Evolutionary conservation across 352 stramenopile species (phyloP).

Genomic region (Globisporangium parvum): DNA sequence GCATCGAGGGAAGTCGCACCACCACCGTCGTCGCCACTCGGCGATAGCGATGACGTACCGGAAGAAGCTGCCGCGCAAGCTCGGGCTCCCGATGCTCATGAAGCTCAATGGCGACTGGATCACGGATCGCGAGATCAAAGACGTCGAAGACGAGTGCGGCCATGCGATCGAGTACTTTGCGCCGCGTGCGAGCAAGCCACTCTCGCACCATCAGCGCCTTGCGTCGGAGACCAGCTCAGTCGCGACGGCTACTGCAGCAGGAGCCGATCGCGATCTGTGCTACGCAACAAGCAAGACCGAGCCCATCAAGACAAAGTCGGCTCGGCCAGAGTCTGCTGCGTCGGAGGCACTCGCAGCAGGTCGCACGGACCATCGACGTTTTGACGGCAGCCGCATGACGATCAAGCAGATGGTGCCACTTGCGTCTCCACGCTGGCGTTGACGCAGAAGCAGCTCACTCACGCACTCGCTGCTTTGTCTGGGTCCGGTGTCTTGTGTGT

Average conservation of each 20-base stretch:
- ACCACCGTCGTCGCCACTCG: background rate
- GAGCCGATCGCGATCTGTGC: background rate
- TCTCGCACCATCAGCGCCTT: background rate
- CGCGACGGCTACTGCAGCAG: background rate
- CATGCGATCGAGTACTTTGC: conserved; percentile 40
- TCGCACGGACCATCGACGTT: conserved; percentile 17
- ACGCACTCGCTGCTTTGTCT: background rate
- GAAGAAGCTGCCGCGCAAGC: conserved; percentile 31
- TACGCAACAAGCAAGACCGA: background rate
- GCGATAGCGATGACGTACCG: conserved; percentile 26
- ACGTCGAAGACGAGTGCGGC: conserved; percentile 47
- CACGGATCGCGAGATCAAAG: conserved; percentile 34
- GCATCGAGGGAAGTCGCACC: background rate
- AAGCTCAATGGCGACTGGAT: conserved; percentile 59
- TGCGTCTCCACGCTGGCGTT: background rate
- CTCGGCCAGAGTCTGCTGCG: background rate
- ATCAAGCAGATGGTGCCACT: conserved; percentile 44
- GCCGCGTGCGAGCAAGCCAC: background rate
- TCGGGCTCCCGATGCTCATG: conserved; percentile 62
- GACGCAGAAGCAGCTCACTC: background rate
- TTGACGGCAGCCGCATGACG: conserved; percentile 66
- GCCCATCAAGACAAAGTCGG: background rate
- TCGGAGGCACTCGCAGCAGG: background rate
- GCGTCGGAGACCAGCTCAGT: background rate
- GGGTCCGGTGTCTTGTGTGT: background rate